Evolutionary conservation across 78 protist genomes (phyloP), one percentile per base, ranked within the genome.

Genomic region (Dictyostelium discoideum): DNA sequence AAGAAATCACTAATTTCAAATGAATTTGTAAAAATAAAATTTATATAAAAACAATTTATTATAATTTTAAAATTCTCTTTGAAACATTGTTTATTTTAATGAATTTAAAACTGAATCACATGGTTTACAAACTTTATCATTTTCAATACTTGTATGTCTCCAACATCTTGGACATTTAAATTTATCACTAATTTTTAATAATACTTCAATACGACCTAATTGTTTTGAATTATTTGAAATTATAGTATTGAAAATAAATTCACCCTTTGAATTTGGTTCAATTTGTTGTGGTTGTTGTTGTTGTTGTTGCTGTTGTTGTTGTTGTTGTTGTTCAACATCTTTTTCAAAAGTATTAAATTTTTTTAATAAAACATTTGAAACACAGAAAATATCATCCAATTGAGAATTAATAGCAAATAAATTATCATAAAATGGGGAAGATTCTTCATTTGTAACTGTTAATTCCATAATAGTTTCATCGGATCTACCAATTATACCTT

Each of bases 131-230:
- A 60, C 69, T 60, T 60, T 60, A 13, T 60, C 69, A 60, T 60
- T 60, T 60, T 60, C 69, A 5, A 20, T 60, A 20, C 69, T 60
- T 32, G 74, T 63, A 37, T 90, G 95, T 83, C 95, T 80, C 95
- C 95, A 90, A 73, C 95, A 90, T 60, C 95, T 82, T 82, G 88
- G 88, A 37, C 95, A 90, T 82, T 90, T 90, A 46, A 72, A 83
- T 44, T 82, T 46, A 14, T 63, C 83, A 39, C 78, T 48, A 11
- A 7, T 80, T 37, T 82, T 69, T 44, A 24, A 18, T n/a, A 5
- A 42, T 8, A 87, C 46, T 26, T 57, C 42, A 39, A 84, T 57
- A 26, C 29, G 67, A 84, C 87, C 87, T 2, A 63, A 10, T 48
- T 82, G 60, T 82, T 26, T n/a, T 4, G 10, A 32, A 84, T 60